Conservation (phyloP, 225 moss, liverwort and hornwort genomes). For the Sphagnum tenellum region DNA sequence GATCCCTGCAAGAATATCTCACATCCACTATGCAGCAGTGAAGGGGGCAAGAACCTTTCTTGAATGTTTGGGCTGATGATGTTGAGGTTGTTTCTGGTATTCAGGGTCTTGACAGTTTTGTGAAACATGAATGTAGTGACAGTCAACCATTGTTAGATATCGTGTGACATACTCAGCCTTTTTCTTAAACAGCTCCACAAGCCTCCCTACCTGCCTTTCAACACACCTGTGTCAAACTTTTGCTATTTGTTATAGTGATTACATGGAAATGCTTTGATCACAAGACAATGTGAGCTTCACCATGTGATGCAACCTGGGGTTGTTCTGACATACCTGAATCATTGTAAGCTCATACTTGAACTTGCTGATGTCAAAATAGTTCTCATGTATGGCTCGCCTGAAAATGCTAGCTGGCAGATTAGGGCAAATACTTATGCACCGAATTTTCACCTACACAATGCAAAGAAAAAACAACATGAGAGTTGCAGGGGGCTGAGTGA, state of each 20-base stretch:
- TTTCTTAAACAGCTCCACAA: background rate
- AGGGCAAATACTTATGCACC: conserved; percentile 19
- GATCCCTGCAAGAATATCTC: no score
- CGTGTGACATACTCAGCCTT: background rate
- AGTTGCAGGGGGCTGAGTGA: background rate
- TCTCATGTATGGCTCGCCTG: conserved; percentile 20
- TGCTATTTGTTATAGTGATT: background rate
- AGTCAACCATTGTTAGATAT: background rate
- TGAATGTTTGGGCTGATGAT: no score
- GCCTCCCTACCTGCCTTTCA: background rate
- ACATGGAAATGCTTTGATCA: no score
- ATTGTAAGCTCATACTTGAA: conserved; percentile 22
- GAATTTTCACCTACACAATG: conserved; percentile 29
- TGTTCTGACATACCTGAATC: conserved; percentile 12
- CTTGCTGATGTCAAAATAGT: conserved; percentile 19
- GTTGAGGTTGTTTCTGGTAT: no score
- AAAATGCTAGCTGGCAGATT: conserved; percentile 16
- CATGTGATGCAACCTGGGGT: background rate
- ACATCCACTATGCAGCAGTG: no score
- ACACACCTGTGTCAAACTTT: background rate
- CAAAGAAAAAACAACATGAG: conserved; percentile 8
- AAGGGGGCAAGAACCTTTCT: no score
- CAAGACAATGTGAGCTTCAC: background rate
- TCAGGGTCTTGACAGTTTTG: no score
- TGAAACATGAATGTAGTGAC: no score